A percentile compares a stretch with the other conserved stretches of the same genome.
Evolutionary conservation across 1,284 basidiomycete species (phyloP).

Genomic region (Microstroma glucosiphilum): DNA sequence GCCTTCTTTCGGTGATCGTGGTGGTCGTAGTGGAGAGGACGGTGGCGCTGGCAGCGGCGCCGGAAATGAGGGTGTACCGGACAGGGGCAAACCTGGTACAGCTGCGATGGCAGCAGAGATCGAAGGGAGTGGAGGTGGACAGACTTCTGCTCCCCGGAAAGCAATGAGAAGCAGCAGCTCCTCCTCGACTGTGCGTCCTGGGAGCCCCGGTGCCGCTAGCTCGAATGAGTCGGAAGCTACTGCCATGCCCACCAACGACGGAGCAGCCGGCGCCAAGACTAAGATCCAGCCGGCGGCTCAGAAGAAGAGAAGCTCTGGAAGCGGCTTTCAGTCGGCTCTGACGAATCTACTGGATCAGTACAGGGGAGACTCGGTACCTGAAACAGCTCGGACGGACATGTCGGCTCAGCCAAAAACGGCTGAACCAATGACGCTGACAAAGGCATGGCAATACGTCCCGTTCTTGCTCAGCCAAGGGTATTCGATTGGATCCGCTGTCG

Average conservation of each 20-base stretch:
- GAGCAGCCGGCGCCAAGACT: background rate
- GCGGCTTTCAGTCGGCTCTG: conserved; percentile 17
- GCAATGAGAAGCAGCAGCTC: background rate
- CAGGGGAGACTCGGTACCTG: conserved; percentile 31
- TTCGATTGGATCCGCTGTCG: conserved; percentile 44
- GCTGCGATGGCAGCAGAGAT: background rate
- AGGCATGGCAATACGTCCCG: conserved; percentile 45
- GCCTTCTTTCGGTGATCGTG: conserved; percentile 19
- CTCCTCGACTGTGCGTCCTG: background rate
- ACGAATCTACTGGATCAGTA: conserved; percentile 44
- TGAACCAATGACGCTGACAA: conserved; percentile 34
- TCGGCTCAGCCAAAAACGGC: conserved; percentile 24
- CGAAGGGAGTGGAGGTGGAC: background rate
- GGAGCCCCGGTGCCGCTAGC: conserved; percentile 3
- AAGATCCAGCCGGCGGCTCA: background rate
- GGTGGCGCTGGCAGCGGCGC: conserved; percentile 5
- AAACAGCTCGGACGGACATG: conserved; percentile 40
- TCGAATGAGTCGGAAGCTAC: conserved; percentile 9
- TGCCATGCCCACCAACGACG: background rate
- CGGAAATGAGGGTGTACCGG: background rate
- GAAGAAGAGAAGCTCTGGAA: background rate
- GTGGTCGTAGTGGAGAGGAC: background rate
- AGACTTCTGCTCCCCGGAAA: background rate
- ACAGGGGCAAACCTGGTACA: background rate
- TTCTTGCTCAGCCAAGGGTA: conserved; percentile 45